These are phyloP conservation scores for Kwoniella dejecticola DNA, from an alignment of 768 basidiomycete species.

Conservation along the genomic window DNA sequence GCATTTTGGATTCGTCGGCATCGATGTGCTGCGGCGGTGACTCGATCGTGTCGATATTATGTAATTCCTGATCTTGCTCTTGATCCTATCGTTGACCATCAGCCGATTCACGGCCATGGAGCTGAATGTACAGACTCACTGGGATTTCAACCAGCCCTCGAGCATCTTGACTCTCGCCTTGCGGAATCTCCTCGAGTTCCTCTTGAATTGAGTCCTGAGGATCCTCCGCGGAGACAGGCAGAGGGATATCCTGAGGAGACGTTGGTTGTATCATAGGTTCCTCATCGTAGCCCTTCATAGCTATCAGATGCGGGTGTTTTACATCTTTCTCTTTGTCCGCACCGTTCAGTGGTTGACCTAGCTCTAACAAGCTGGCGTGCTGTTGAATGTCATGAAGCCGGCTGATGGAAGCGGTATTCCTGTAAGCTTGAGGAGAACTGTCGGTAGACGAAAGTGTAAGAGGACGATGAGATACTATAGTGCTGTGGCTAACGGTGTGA, in stretches of 20 bases:
- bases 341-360: not conserved
- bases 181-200: too few species aligned
- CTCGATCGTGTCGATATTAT: too few species aligned
- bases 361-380: not conserved
- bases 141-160: too few species aligned
- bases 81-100: too few species aligned
- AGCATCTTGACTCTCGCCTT: too few species aligned
- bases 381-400: not conserved
- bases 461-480: not conserved
- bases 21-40: too few species aligned
- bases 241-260: not conserved
- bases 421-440: not conserved
- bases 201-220: too few species aligned
- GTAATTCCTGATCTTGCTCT: too few species aligned
- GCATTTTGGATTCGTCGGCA: too few species aligned
- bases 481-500: slow-evolving; percentile 5
- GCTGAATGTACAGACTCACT: too few species aligned
- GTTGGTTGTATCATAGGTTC: not conserved
- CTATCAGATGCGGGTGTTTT: not conserved
- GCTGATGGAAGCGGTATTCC: not conserved
- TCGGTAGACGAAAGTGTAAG: not conserved
- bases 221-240: not conserved
- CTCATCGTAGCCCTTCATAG: not conserved
- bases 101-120: too few species aligned
- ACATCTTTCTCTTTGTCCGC: not conserved